Evolutionary conservation across 768 basidiomycete genomes (phyloP).

Genomic region (Melanogaster broomeanus): DNA sequence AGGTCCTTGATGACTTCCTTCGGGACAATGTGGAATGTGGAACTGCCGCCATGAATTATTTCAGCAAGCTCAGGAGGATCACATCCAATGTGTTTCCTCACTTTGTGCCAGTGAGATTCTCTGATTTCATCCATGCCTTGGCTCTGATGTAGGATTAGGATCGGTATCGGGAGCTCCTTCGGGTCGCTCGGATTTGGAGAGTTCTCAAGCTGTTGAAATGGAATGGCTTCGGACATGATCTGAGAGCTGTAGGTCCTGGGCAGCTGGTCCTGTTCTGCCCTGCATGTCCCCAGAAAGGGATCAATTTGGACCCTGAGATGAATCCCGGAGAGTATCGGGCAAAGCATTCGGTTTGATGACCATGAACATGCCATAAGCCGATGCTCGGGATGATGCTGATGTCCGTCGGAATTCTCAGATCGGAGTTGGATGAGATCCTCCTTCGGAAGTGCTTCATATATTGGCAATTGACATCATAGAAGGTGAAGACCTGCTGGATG

Average conservation of each 20-base stretch:
- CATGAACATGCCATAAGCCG: conserved; percentile 26
- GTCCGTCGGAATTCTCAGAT: not conserved
- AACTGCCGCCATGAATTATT: conserved; percentile 3
- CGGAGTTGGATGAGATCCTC: fast-evolving
- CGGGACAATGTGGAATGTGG: conserved; percentile 21
- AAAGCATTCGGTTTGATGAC: conserved; percentile 22
- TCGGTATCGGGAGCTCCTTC: too few species aligned
- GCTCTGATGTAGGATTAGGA: too few species aligned
- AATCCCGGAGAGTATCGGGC: not conserved
- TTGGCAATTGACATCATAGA: conserved; percentile 10
- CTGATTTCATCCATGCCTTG: too few species aligned
- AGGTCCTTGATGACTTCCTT: conserved; percentile 18
- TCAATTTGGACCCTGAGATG: not conserved
- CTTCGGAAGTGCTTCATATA: conserved; percentile 13
- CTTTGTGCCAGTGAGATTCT: conserved; percentile 1
- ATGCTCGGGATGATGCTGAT: conserved; percentile 13
- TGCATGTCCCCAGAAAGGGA: conserved; percentile 3
- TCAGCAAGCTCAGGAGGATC: not conserved
- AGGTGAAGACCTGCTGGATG: not conserved
- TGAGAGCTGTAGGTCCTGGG: not conserved
- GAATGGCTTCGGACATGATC: not conserved
- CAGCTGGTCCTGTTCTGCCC: not conserved
- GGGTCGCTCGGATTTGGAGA: too few species aligned
- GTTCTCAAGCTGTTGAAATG: too few species aligned
- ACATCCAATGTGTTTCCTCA: conserved; percentile 6